Percentiles rank a stretch among this genome's conserved stretches.
These are phyloP conservation scores for Cystofilobasidium capitatum DNA, from an alignment of 768 basidiomycete genomes.

Conservation along the genomic window DNA sequence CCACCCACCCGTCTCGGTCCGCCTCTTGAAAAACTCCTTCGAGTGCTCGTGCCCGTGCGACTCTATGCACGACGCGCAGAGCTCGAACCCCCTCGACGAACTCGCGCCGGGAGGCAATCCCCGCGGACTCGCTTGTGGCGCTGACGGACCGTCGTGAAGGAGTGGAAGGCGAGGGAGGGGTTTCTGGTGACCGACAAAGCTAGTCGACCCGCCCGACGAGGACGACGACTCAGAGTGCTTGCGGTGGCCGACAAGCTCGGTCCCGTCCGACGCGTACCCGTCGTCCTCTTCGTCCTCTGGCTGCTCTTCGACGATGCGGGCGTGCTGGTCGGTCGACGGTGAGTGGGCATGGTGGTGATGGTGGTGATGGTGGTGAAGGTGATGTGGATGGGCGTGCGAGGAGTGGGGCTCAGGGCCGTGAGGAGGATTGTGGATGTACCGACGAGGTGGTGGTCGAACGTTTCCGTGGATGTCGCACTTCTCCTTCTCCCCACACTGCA, in stretches of 20 bases:
- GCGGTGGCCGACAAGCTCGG: slow-evolving; percentile 18
- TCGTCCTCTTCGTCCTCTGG: slow-evolving; percentile 17
- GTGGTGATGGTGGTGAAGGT: slow-evolving; percentile 9
- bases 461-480: background rate
- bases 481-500: slow-evolving; percentile 8
- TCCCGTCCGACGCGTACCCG: slow-evolving; percentile 25
- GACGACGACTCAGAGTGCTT: slow-evolving; percentile 3
- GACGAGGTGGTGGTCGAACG: background rate
- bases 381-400: background rate
- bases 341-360: background rate
- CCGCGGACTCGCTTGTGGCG: background rate
- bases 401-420: background rate
- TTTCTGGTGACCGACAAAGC: background rate
- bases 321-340: background rate
- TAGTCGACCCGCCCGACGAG: background rate
- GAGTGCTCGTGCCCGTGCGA: slow-evolving; percentile 64
- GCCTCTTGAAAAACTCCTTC: slow-evolving; percentile 13
- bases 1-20: slow-evolving; percentile 6
- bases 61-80: slow-evolving; percentile 73
- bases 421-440: background rate
- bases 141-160: background rate
- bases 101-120: background rate
- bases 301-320: background rate
- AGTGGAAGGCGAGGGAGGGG: background rate
- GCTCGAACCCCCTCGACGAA: slow-evolving; percentile 57